Conservation (phyloP, 1,284 basidiomycete species). For the Naganishia liquefaciens region DNA sequence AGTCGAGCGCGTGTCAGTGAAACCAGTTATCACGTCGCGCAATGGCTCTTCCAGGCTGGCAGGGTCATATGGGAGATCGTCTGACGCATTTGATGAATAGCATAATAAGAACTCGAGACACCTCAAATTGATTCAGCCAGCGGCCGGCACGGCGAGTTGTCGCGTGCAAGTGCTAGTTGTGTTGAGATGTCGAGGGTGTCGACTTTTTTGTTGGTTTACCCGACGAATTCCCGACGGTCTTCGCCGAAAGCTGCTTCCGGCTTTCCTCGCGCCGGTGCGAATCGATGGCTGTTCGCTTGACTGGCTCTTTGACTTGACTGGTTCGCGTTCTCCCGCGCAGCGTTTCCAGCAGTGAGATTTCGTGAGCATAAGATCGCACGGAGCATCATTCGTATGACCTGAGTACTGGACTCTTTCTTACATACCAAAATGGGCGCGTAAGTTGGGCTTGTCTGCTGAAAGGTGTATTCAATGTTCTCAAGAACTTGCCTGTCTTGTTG, state of each 20-base stretch:
- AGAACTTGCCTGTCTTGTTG: background rate
- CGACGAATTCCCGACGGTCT: background rate
- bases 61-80: too few relatives aligned
- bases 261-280: background rate
- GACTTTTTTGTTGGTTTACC: background rate
- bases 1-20: too few relatives aligned
- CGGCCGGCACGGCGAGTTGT: too few relatives aligned
- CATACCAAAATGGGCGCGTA: constrained; percentile 17
- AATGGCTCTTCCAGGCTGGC: too few relatives aligned
- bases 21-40: too few relatives aligned
- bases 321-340: background rate
- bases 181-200: background rate
- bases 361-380: background rate
- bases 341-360: background rate
- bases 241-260: background rate
- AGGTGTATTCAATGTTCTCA: background rate
- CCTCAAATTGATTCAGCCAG: too few relatives aligned
- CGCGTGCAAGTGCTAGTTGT: too few relatives aligned
- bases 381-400: too few relatives aligned
- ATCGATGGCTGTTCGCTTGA: background rate
- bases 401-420: background rate
- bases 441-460: background rate
- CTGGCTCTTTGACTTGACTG: background rate
- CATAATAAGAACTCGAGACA: too few relatives aligned
- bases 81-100: too few relatives aligned